Base-by-base conservation (phyloP, 345 rosid genomes). In the Toxicodendron radicans region DNA sequence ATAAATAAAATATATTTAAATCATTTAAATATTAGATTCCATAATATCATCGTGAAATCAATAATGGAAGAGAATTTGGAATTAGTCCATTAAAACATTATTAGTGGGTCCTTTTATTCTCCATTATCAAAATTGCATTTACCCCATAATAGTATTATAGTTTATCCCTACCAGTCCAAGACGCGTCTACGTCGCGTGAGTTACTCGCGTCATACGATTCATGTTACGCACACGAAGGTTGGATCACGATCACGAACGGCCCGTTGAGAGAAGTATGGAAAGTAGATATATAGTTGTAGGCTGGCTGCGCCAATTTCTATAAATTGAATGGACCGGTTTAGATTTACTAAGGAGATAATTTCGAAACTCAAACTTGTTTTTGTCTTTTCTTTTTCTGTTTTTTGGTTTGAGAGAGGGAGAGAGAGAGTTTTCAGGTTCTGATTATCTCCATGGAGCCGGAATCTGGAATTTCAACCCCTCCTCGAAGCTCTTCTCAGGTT, bases 401-500 rank as follows among this genome's bases (percentile, higher is more conserved):
- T n/a, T n/a, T n/a, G n/a, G n/a, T 1, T 18, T 7, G 48, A 60
- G 62, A 60, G 48, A 65, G 60, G n/a, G 14, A 43, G 38, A 57
- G 71, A 52, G 66, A 64, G 27, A 16, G 53, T 16, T 38, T 56
- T 62, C 66, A 30, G 62, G 58, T 17, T 10, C 33, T 27, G 38
- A 63, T 64, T 0, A 18, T 63, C 5, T 33, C 17, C 10, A 83
- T 83, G 88, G 85, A 82, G 83, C 58, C 86, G 46, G 87, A 81
- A 70, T 78, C 90, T 73, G 87, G 83, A 77, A 56, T 79, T 75
- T 79, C 76, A 1, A 51, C 54, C 16, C 59, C 83, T 58, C 58
- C 81, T 74, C 75, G 82, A 58, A 78, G 73, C 74, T 81, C 79
- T 60, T 71, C 87, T 79, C 83, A 73, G 80, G 90, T 85, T 68